Percentiles rank a stretch among this genome's conserved stretches.
phyloP scores from a whole-genome alignment of 2,329 filamentous ascomycete species.

The Neofusicoccum cordaticola region DNA sequence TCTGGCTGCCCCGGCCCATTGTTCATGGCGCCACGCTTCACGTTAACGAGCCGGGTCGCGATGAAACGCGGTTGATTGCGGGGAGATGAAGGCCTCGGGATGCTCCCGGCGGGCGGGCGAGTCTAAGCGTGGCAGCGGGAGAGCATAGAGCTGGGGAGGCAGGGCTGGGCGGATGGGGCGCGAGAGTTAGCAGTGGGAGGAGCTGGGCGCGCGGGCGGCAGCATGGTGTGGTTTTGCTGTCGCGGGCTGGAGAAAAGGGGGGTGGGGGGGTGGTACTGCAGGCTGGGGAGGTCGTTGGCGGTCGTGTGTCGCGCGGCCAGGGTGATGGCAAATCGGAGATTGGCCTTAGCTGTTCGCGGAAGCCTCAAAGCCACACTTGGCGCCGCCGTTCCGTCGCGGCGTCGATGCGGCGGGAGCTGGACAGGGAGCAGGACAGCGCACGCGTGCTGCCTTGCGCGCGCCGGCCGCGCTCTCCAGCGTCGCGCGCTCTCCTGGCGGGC shows the following conservation, averaged over 20 bases:
- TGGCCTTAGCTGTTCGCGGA: conserved; percentile 13
- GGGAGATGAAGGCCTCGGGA: conserved; percentile 10
- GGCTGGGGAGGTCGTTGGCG: conserved; percentile 13
- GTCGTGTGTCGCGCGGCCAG: conserved; percentile 11
- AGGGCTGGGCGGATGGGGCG: background rate
- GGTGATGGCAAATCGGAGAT: conserved; percentile 16
- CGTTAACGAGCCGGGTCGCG: background rate
- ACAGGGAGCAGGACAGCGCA: background rate
- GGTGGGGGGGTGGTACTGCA: conserved; percentile 7
- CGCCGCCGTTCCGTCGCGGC: background rate
- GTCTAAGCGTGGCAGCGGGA: conserved; percentile 1
- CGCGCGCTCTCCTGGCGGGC: background rate
- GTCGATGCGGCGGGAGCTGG: background rate
- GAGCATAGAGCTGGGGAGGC: background rate
- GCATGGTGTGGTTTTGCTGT: conserved; percentile 15
- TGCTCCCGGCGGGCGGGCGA: background rate
- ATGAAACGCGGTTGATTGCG: conserved; percentile 16
- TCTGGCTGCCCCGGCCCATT: background rate
- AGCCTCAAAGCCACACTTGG: conserved; percentile 8
- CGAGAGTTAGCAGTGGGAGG: background rate
- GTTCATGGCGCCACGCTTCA: conserved; percentile 12
- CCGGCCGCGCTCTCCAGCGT: background rate
- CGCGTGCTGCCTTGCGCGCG: background rate
- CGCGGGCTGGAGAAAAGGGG: conserved; percentile 7
- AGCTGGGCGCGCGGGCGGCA: background rate